A percentile compares a stretch with the other conserved stretches of the same genome.
phyloP scores from a whole-genome alignment of 306 rosid species.

The Cucurbita maxima region DNA sequence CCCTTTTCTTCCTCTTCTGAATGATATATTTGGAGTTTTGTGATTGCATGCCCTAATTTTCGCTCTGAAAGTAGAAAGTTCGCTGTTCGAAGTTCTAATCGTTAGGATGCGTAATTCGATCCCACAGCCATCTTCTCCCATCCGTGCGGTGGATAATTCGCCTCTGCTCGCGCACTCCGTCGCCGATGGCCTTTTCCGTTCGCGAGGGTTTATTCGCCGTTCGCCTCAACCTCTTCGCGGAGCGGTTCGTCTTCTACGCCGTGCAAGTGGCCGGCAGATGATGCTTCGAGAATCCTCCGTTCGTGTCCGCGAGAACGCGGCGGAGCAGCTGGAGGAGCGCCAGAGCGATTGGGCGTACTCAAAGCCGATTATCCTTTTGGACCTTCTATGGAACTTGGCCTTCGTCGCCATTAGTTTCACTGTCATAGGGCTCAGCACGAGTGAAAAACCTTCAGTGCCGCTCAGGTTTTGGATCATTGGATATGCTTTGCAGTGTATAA shows the following conservation, averaged over 20 bases:
- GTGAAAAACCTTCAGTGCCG: slow-evolving; percentile 56
- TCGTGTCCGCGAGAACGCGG: slow-evolving; percentile 65
- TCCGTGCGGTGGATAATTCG: slow-evolving; percentile 29
- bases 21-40: background rate
- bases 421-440: slow-evolving; percentile 31
- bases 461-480: slow-evolving; percentile 71
- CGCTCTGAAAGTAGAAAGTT: background rate
- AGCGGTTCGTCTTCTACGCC: slow-evolving; percentile 48
- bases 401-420: slow-evolving; percentile 26
- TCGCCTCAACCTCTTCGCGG: slow-evolving; percentile 30
- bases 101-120: slow-evolving; percentile 26
- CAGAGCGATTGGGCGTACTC: slow-evolving; percentile 69
- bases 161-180: slow-evolving; percentile 39
- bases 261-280: slow-evolving; percentile 54
- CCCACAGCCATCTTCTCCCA: slow-evolving; percentile 14
- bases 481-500: slow-evolving; percentile 33
- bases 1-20: background rate
- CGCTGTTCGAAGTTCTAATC: too few relatives aligned
- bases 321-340: slow-evolving; percentile 71
- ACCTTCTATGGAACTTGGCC: slow-evolving; percentile 58
- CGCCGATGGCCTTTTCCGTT: slow-evolving; percentile 24
- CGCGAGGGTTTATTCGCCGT: slow-evolving; percentile 35
- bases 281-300: slow-evolving; percentile 63
- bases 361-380: slow-evolving; percentile 46
- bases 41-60: background rate